Evolutionary conservation across 2,329 filamentous ascomycete species (phyloP).

Genomic region (Fonsecaea multimorphosa): DNA sequence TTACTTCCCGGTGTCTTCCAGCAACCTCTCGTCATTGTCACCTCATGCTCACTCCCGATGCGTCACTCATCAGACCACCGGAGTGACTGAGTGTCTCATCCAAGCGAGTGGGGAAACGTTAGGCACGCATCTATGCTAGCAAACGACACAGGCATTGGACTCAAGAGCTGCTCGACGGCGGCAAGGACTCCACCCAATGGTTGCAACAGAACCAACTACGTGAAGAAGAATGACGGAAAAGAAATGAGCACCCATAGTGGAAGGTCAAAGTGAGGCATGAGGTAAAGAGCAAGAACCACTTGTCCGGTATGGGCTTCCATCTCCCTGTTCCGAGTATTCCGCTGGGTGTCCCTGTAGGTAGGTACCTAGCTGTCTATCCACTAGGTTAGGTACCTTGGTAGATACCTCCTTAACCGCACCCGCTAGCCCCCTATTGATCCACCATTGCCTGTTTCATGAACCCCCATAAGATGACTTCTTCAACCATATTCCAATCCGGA

Average conservation of each 20-base stretch:
- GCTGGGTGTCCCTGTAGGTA: neutral
- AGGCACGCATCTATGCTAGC: too few relatives aligned
- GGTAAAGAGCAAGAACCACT: neutral
- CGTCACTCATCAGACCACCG: neutral
- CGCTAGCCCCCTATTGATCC: neutral
- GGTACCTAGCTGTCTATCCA: neutral
- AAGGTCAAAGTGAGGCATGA: neutral
- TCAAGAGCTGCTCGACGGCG: neutral
- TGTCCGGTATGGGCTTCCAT: neutral
- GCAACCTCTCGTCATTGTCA: slow-evolving; percentile 1
- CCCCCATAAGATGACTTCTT: neutral
- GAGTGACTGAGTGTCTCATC: neutral
- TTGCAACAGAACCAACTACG: neutral
- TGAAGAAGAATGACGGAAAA: neutral
- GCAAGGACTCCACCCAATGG: neutral
- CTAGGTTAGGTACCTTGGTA: too few relatives aligned
- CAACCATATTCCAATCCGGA: neutral
- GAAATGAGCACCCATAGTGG: too few relatives aligned
- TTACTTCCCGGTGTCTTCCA: slow-evolving; percentile 3
- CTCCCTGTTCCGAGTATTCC: neutral
- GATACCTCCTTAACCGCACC: neutral
- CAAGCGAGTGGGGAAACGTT: too few relatives aligned
- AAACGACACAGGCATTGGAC: neutral
- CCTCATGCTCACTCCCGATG: neutral
- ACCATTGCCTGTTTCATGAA: neutral